Evolutionary conservation across 202 grass and related monocot genomes (phyloP).

Genomic region (Setaria viridis): DNA sequence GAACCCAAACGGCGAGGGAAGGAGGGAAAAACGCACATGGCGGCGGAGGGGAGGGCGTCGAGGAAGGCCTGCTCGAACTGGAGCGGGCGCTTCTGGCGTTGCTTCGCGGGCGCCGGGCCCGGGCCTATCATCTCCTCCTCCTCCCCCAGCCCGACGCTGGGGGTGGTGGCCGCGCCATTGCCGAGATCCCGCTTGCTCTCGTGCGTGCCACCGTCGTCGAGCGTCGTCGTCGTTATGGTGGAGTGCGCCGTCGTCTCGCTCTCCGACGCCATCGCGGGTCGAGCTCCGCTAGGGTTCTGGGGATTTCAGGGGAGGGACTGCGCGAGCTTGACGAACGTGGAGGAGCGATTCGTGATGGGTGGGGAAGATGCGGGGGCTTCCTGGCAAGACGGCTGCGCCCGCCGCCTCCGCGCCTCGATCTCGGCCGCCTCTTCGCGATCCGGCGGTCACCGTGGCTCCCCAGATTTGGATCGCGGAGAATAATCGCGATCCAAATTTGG

Average conservation of each 20-base stretch:
- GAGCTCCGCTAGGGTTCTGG: conserved; percentile 55
- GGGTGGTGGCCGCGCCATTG: conserved; percentile 41
- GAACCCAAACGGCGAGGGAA: neutral
- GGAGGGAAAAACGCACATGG: conserved; percentile 54
- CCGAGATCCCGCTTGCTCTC: conserved; percentile 39
- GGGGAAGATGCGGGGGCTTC: neutral
- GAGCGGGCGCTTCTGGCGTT: conserved; percentile 82
- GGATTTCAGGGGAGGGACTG: conserved; percentile 8
- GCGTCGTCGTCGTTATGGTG: conserved; percentile 26
- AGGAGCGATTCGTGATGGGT: neutral
- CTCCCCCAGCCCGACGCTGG: conserved; percentile 36
- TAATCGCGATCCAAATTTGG: neutral
- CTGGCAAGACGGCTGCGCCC: neutral
- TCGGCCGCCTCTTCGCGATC: neutral
- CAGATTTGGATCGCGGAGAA: neutral
- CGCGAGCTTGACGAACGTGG: neutral
- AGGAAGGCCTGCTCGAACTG: conserved; percentile 98
- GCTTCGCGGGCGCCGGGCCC: conserved; percentile 58
- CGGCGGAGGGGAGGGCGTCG: conserved; percentile 83
- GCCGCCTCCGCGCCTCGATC: neutral
- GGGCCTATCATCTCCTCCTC: conserved; percentile 71
- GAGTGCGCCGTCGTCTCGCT: conserved; percentile 42
- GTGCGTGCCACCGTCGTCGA: neutral
- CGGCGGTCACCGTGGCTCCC: neutral
- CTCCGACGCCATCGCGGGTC: conserved; percentile 43